Conservation (phyloP, 768 basidiomycete genomes). For the Rhizopogon salebrosus region DNA sequence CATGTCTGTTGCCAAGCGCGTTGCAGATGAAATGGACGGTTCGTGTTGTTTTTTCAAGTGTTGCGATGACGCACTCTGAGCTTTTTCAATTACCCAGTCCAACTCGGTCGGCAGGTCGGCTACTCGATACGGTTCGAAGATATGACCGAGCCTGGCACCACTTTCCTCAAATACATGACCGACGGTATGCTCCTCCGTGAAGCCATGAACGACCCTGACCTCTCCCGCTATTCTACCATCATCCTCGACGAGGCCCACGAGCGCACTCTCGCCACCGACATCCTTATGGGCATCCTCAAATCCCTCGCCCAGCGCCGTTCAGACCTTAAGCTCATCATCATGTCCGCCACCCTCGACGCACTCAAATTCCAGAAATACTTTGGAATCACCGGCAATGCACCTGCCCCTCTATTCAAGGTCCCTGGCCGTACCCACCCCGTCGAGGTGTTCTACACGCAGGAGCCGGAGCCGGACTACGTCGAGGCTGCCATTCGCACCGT, state of each 20-base stretch:
- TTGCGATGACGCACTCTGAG: neutral
- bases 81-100: conserved; percentile 43
- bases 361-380: conserved; percentile 98
- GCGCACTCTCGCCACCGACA: conserved; percentile 95
- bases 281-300: conserved; percentile 96
- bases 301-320: conserved; percentile 68
- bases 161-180: conserved; percentile 99
- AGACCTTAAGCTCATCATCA: conserved; percentile 96
- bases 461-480: conserved; percentile 92
- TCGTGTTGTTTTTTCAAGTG: conserved; percentile 22
- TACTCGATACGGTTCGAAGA: conserved; percentile 99
- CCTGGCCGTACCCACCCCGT: conserved; percentile 94
- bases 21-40: conserved; percentile 99
- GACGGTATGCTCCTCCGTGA: conserved; percentile 99
- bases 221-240: conserved; percentile 91
- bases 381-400: conserved; percentile 33
- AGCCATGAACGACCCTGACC: conserved; percentile 93
- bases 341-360: conserved; percentile 97
- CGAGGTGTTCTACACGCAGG: conserved; percentile 90
- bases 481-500: conserved; percentile 96
- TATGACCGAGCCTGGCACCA: conserved; percentile 71
- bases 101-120: conserved; percentile 91
- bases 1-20: conserved; percentile 97
- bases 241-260: conserved; percentile 99
- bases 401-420: conserved; percentile 83